phyloP scores from a whole-genome alignment of 306 rosid species.

The Vachellia pachyceras region DNA sequence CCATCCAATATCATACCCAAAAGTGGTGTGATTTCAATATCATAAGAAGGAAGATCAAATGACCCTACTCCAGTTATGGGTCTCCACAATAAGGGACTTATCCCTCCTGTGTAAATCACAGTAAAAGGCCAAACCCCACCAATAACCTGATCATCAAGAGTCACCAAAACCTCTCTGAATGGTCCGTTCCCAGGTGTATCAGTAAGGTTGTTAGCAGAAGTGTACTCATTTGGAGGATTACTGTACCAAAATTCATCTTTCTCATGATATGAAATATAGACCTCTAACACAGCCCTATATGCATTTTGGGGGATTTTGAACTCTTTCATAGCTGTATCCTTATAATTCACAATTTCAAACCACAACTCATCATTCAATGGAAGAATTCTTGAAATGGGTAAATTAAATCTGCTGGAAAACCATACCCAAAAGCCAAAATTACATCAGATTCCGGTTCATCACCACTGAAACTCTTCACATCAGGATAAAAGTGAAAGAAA shows the following conservation, averaged over 20 bases:
- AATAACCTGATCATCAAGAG: conserved; percentile 64
- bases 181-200: conserved; percentile 7
- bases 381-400: conserved; percentile 72
- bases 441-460: conserved; percentile 24
- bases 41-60: conserved; percentile 83
- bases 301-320: conserved; percentile 72
- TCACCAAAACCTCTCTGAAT: conserved; percentile 81
- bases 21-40: conserved; percentile 80
- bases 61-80: background rate
- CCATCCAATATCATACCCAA: conserved; percentile 47
- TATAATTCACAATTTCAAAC: conserved; percentile 51
- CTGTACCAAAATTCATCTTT: conserved; percentile 88
- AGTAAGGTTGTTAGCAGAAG: conserved; percentile 61
- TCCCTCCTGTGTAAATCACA: conserved; percentile 85
- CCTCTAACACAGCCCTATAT: conserved; percentile 88
- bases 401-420: conserved; percentile 78
- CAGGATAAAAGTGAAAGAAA: conserved; percentile 80
- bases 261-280: conserved; percentile 91
- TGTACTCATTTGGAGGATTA: conserved; percentile 70
- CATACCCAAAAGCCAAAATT: conserved; percentile 36
- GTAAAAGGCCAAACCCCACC: conserved; percentile 91
- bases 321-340: conserved; percentile 54
- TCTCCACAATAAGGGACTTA: conserved; percentile 73
- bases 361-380: conserved; percentile 48
- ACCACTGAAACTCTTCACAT: conserved; percentile 11